Base-by-base conservation (phyloP, 371 early-diverging fungal species). In the Lichtheimia ramosa region DNA sequence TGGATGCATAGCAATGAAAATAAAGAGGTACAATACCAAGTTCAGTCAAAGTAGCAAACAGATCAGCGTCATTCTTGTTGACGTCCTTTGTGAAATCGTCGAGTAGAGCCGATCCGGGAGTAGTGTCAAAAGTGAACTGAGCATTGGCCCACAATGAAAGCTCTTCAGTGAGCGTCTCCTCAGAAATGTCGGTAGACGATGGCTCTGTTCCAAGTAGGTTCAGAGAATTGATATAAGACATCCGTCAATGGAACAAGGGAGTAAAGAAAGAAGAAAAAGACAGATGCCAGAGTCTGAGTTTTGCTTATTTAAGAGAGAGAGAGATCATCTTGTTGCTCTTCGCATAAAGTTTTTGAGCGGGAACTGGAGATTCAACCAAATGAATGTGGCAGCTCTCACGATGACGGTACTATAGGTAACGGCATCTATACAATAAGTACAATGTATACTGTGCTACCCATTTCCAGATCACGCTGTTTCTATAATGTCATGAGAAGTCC, bases 131-230 rank as follows among this genome's bases (percentile, higher is more conserved):
- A 41, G 82, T 84, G 65, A 90, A 89, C 66, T 89, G 86, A 18
- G 88, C 86, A 62, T 86, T 88, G 18, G 89, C 82, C 92, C 92
- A 91, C 14, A 88, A 51, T 23, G 76, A 64, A 18, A 79, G 62
- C 28, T 79, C 80, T 21, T 74, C 77, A 18, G 59, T 60, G 34
- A 76, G 63, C 0, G 72, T 49, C 55, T 79, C 80, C 48, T 79
- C 80, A 7, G 68, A 61, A 46, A 72, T 51, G 34, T 65, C 65
- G 34, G 61, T 60, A 40, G 80, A 75, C 13, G 80, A 75, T 8
- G 77, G 68, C 27, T 74, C 74, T 43, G 66, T 66, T 5, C 65
- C 63, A 23, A 77, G 68, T 50, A 74, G 54, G 53, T 79, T 79
- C 25, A 79, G 63, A 16, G 70, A 67, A 20, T 74, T 71, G 53